Conservation (phyloP, 768 basidiomycete genomes). For the Mycena albidolilacea region DNA sequence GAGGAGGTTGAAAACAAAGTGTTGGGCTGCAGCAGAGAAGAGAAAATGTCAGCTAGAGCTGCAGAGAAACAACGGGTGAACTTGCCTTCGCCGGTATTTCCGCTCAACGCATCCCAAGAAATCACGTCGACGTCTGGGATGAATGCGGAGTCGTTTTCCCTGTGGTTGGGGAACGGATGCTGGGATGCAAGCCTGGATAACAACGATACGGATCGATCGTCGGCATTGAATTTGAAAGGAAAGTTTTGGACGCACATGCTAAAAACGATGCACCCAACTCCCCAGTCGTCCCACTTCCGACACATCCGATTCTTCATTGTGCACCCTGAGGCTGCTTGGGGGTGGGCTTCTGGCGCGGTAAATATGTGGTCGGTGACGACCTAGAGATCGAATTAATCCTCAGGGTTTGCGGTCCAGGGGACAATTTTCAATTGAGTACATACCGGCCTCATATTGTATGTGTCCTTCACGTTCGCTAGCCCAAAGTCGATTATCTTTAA, state of each 20-base stretch:
- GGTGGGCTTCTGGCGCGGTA: slow-evolving; percentile 20
- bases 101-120: slow-evolving; percentile 1
- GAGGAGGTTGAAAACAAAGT: slow-evolving; percentile 12
- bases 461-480: slow-evolving; percentile 67
- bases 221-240: neutral
- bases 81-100: neutral
- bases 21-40: slow-evolving; percentile 3
- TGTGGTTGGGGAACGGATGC: neutral
- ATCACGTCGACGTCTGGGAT: neutral
- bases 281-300: slow-evolving; percentile 27
- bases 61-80: neutral
- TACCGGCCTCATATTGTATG: slow-evolving; percentile 29
- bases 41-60: neutral
- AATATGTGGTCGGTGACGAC: neutral
- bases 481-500: slow-evolving; percentile 78
- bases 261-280: slow-evolving; percentile 13
- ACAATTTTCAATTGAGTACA: too few species aligned
- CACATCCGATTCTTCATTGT: neutral
- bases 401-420: neutral
- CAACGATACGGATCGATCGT: neutral
- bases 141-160: neutral
- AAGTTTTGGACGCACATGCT: slow-evolving; percentile 11
- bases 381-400: neutral
- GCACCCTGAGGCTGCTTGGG: neutral
- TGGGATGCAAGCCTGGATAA: neutral